Base-by-base conservation (phyloP, 2,329 filamentous ascomycete genomes). In the Lasiodiplodia theobromae region DNA sequence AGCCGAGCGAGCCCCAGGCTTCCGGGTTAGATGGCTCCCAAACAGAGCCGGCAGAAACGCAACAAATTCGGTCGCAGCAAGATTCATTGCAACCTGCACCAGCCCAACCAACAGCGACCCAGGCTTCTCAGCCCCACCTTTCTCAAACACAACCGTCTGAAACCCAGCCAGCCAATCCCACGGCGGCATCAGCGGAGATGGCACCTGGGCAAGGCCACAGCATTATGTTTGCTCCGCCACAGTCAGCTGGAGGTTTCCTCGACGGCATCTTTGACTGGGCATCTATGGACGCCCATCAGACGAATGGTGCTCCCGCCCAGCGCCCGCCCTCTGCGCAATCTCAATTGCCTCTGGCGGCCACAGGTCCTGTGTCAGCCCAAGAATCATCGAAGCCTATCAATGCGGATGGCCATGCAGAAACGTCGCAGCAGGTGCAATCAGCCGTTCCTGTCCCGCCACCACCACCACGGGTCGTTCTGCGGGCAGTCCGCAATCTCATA, bases 401-500 rank as follows among this genome's bases (percentile, higher is more conserved):
- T 18, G 18, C 31, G n/a, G 11, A n/a, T 28, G 47, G 28, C 28
- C 53, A 37, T 5, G 25, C 53, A 16, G 11, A n/a, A 10, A 21
- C 54, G 47, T 21, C 12, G n/a, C 53, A 60, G 31, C n/a, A 57
- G 23, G 34, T 12, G 64, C 78, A 73, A 76, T 77, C 71, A 74
- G 79, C 51, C 71, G 18, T 76, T 3, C 73, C 73, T 47, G 69
- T 74, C 37, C 71, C 74, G n/a, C 77, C 77, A 57, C 74, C 78
- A 2, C 74, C 78, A 2, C 73, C 72, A 44, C 78, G 75, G 67
- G 73, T 81, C 16, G 81, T 84, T 70, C 84, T 83, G 73, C 78
- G 86, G 37, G 85, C 85, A 11, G 85, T 86, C 21, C 84, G 87
- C 37, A 86, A 86, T 66, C 82, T 89, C 11, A 81, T 89, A 6